Conservation (phyloP, 805 yeast genomes). For the Candida xiaguanensis region DNA sequence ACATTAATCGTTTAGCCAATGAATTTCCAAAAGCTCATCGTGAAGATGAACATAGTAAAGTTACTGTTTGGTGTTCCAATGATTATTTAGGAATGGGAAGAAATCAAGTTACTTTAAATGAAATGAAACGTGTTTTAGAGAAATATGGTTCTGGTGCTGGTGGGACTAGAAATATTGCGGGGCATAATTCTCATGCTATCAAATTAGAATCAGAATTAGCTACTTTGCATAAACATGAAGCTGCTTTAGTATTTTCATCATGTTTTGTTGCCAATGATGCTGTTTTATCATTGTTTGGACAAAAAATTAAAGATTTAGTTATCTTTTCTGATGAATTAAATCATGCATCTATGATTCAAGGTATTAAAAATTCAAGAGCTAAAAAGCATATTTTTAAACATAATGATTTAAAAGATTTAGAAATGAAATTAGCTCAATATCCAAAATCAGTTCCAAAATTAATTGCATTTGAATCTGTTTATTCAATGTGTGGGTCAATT, state of each 20-base stretch:
- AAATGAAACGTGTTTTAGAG: constrained; percentile 77
- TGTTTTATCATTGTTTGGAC: constrained; percentile 84
- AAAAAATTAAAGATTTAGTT: constrained; percentile 83
- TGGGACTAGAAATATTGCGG: constrained; percentile 98
- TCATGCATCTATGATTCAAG: constrained; percentile 98
- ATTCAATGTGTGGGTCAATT: constrained; percentile 98
- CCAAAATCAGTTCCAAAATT: constrained; percentile 90
- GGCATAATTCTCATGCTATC: constrained; percentile 91
- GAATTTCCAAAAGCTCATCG: constrained; percentile 95
- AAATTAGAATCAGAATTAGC: constrained; percentile 83
- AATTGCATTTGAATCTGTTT: constrained; percentile 95
- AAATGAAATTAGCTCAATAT: constrained; percentile 67
- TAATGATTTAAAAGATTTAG: constrained; percentile 82
- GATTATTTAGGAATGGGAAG: constrained; percentile 95
- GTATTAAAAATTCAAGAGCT: constrained; percentile 86
- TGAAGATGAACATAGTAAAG: constrained; percentile 68
- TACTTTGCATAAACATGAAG: constrained; percentile 88
- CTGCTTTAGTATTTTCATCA: constrained; percentile 90
- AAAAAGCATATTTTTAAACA: constrained; percentile 89
- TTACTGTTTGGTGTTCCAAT: constrained; percentile 98
- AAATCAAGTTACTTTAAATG: constrained; percentile 65
- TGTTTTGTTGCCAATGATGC: constrained; percentile 98
- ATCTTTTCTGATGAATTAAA: constrained; percentile 90
- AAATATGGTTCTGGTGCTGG: constrained; percentile 99
- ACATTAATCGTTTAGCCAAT: constrained; percentile 90